A percentile compares a stretch with the other conserved stretches of the same genome.
These are phyloP conservation scores for Tricholoma hemisulphureum DNA, from an alignment of 768 basidiomycete species.

Conservation along the genomic window DNA sequence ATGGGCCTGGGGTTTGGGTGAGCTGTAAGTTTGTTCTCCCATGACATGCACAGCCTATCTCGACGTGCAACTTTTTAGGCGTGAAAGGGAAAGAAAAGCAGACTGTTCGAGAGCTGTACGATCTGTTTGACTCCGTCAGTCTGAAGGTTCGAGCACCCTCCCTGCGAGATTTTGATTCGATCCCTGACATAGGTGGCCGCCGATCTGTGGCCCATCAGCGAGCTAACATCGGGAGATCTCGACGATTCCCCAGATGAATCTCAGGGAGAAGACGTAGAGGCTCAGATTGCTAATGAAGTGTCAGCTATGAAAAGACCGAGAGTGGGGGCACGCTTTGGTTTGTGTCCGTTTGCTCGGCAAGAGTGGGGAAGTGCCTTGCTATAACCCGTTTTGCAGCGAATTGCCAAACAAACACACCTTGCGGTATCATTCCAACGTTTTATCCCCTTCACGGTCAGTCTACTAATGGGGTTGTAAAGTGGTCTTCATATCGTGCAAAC, in stretches of 20 bases:
- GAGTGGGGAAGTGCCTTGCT: not conserved
- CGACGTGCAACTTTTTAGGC: constrained; percentile 28
- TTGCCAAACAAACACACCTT: constrained; percentile 77
- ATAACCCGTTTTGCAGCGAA: constrained; percentile 45
- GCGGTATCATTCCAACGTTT: constrained; percentile 46
- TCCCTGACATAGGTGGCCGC: constrained; percentile 53
- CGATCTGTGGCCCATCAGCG: constrained; percentile 64
- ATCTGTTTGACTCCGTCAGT: constrained; percentile 74
- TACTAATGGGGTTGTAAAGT: constrained; percentile 43
- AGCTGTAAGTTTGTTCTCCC: constrained; percentile 49
- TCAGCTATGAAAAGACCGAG: constrained; percentile 67
- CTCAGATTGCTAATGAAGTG: constrained; percentile 69
- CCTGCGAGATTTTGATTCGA: not conserved
- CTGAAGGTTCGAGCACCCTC: not conserved
- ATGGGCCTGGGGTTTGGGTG: constrained; percentile 85
- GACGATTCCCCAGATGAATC: constrained; percentile 12
- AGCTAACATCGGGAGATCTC: constrained; percentile 5
- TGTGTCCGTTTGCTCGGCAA: not conserved
- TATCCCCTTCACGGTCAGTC: not conserved
- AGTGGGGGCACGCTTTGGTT: constrained; percentile 65
- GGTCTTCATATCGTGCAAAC: constrained; percentile 75
- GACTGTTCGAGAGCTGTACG: constrained; percentile 72
- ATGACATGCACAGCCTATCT: not conserved
- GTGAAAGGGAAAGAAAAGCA: constrained; percentile 83
- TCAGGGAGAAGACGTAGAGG: constrained; percentile 50